Base-by-base conservation (phyloP, 2,329 filamentous ascomycete genomes). In the Alternaria alternata region DNA sequence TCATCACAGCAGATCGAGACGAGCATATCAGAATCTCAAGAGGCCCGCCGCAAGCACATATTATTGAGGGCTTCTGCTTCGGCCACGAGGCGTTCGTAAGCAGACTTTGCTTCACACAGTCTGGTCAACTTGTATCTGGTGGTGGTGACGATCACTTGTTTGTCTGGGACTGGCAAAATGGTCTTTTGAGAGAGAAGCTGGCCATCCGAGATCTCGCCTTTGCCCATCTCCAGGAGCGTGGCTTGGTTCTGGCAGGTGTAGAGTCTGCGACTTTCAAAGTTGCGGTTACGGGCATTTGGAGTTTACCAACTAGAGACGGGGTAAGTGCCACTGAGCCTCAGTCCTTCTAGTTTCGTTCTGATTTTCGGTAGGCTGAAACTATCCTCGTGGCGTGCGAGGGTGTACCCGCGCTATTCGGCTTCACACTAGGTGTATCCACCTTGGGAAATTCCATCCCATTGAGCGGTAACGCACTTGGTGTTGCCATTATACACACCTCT, bases 21-120 rank as follows among this genome's bases (percentile, higher is more conserved):
- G 88, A 93, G 78, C 95, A 99, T 79, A 94, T 99, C 72, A 91
- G 95, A 38, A 84, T 97, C 20, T 96, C 92, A 49, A 87, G 93
- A 59, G 92, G 90, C 39, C 84, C 89, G 62, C 91, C 92, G 1
- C 94, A 98, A 77, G 85, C 92, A 0, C 90, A 97, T 77, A 84
- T 98, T 61, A 96, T 97, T 65, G 93, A 98, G 78, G 85, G 85
- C 0, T 98, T 91, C 78, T 98, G 94, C 75, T 85, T 97, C 3
- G 94, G 93, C 4, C 95, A 99, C 79, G 88, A 85, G 53, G 87
- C 94, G 38, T 98, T 98, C 76, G 84, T 99, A 66, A 93, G 86
- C 80, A 88, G 87, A 59, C 81, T 99, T 43, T 90, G 89, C 70
- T 80, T 94, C 18, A 88, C 89, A 0, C 74, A 82, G 24, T 83